phyloP scores from a whole-genome alignment of 202 grass and related monocot species.

The Zoysia matrella region DNA sequence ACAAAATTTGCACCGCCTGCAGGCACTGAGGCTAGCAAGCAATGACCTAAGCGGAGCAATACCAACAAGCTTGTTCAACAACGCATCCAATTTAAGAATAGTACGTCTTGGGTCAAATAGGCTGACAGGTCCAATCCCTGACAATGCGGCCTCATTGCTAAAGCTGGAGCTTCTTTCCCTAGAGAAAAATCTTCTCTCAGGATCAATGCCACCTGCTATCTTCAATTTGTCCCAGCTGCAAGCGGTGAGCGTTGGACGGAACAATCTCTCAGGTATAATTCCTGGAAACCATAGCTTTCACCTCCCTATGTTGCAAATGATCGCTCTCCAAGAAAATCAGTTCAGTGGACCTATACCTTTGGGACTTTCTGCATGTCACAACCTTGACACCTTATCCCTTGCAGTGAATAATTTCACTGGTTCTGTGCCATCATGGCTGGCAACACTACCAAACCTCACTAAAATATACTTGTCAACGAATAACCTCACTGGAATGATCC shows the following conservation, averaged over 20 bases:
- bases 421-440: constrained; percentile 51
- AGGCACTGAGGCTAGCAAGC: background rate
- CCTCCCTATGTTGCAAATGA: constrained; percentile 34
- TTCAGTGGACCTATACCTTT: constrained; percentile 46
- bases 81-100: constrained; percentile 21
- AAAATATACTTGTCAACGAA: constrained; percentile 41
- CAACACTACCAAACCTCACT: constrained; percentile 34
- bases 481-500: constrained; percentile 52
- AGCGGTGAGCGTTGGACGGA: constrained; percentile 12
- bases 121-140: constrained; percentile 54
- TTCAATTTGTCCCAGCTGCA: constrained; percentile 46
- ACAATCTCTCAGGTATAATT: constrained; percentile 58
- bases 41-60: constrained; percentile 52
- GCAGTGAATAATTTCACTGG: constrained; percentile 47
- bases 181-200: constrained; percentile 48
- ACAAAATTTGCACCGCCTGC: constrained; percentile 34
- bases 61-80: constrained; percentile 45
- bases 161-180: constrained; percentile 46
- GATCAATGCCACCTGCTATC: constrained; percentile 44
- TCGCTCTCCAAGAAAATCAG: constrained; percentile 40
- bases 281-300: constrained; percentile 48
- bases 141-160: constrained; percentile 25
- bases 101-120: constrained; percentile 45
- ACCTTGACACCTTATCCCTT: background rate
- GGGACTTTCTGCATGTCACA: constrained; percentile 26